Evolutionary conservation across 148 eudicot genomes (phyloP).

Genomic region (Rhododendron williamsianum): DNA sequence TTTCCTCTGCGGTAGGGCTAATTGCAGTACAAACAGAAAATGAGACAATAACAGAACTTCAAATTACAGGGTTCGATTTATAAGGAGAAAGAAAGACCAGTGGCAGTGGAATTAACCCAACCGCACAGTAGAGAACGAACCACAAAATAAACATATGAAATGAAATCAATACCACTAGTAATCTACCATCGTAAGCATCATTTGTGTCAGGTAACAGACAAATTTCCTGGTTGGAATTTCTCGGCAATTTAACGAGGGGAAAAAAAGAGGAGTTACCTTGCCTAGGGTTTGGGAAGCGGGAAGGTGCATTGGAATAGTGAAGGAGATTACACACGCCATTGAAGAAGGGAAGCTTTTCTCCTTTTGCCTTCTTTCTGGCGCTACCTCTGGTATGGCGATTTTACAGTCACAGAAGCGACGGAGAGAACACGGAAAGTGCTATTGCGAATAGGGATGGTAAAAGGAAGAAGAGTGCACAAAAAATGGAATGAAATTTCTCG

Average conservation of each 20-base stretch:
- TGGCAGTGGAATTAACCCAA: background rate
- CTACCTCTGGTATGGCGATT: background rate
- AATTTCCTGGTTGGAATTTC: background rate
- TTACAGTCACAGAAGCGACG: background rate
- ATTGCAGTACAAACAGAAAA: background rate
- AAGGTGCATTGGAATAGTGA: background rate
- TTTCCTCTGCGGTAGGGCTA: too few species aligned
- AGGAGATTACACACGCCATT: slow-evolving; percentile 11
- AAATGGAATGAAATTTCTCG: too few species aligned
- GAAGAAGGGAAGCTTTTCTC: background rate
- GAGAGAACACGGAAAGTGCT: too few species aligned
- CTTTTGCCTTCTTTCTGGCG: background rate
- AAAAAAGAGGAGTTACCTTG: background rate
- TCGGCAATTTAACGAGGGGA: background rate
- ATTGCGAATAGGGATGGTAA: too few species aligned
- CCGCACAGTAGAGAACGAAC: background rate
- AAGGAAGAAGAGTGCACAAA: too few species aligned
- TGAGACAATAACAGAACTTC: background rate
- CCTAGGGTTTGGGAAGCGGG: background rate
- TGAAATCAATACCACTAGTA: background rate
- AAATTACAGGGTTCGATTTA: background rate
- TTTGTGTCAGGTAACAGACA: background rate
- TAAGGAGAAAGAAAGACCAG: background rate
- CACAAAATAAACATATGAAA: background rate
- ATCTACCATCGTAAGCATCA: background rate